Conservation (phyloP, 1,284 basidiomycete genomes). For the Testicularia cyperi region DNA sequence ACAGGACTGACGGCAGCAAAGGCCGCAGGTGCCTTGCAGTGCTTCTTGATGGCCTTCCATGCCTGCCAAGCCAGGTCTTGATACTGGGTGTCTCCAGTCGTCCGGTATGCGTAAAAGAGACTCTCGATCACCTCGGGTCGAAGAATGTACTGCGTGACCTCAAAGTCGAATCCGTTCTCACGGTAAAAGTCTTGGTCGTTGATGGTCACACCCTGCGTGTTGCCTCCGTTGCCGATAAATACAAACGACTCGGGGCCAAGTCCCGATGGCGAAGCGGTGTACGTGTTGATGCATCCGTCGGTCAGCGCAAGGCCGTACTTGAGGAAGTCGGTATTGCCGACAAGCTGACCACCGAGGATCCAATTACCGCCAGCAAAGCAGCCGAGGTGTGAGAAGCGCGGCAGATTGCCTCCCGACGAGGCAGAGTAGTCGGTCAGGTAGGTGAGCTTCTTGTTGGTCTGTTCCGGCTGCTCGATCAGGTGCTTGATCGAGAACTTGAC, state of each 20-base stretch:
- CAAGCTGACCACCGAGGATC: constrained; percentile 48
- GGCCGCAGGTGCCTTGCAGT: constrained; percentile 67
- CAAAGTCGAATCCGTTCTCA: constrained; percentile 42
- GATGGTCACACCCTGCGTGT: constrained; percentile 33
- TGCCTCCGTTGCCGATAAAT: constrained; percentile 27
- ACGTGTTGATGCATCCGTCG: constrained; percentile 39
- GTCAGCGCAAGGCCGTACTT: constrained; percentile 42
- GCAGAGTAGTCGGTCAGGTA: constrained; percentile 44
- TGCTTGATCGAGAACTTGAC: constrained; percentile 39
- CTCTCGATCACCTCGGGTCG: constrained; percentile 54
- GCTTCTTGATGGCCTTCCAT: constrained; percentile 80
- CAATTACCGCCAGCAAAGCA: constrained; percentile 52
- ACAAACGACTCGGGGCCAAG: constrained; percentile 50
- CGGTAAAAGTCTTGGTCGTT: constrained; percentile 29
- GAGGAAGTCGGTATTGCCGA: constrained; percentile 21
- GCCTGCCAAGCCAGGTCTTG: constrained; percentile 84
- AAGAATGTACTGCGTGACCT: constrained; percentile 38
- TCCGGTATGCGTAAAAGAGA: constrained; percentile 43
- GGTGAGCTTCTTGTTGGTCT: constrained; percentile 19
- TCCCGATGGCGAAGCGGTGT: constrained; percentile 37
- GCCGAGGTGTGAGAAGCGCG: constrained; percentile 43
- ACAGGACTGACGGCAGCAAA: constrained; percentile 36
- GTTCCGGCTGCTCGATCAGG: constrained; percentile 34
- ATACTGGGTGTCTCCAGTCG: constrained; percentile 61
- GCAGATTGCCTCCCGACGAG: constrained; percentile 25